Evolutionary conservation across 176 grass and related monocot species (phyloP), one percentile per base, ranked within the genome.

Genomic region (Carex parvula): DNA sequence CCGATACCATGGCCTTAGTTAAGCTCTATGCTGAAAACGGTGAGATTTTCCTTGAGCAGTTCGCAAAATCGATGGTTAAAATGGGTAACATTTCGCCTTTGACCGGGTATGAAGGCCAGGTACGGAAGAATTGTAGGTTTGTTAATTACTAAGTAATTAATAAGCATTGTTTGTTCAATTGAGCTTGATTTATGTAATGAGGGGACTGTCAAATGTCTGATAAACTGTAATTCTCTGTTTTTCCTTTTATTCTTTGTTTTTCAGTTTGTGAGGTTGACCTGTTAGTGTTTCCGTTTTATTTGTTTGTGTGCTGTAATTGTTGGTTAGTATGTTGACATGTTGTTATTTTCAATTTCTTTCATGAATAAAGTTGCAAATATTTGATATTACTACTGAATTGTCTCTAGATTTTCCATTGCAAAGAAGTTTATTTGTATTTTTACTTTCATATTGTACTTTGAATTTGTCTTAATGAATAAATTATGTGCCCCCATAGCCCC

Each of bases 51-150:
- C 74, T 81, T 58, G 78, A 86, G 3, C 84, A 91, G 8, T 91
- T 91, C 5, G 84, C 89, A 1, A 79, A 71, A 70, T 88, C 89
- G 0, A 91, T 91, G 86, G 61, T 88, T 12, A 88, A 91, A 71
- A 86, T 91, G 89, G 89, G 89, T 2, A 88, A 88, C 63, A 84
- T 91, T 24, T 50, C 53, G 13, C 87, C 90, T 0, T 61, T 88
- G 9, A 84, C 70, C 0, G 87, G 84, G 3, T 4, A 60, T 0
- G 3, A 44, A 0, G 87, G 90, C 14, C 65, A 91, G 87, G 83
- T 89, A 18, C 83, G 87, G 22, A 81, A 84, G 84, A 82, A 86
- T 60, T 91, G 90, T 53, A 84, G 87, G 80, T 73, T 65, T 42
- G 70, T 85, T 57, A 90, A 86, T 80, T 58, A 90, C 7, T 87